Conservation (phyloP, 345 rosid genomes). For the Populus ilicifolia region DNA sequence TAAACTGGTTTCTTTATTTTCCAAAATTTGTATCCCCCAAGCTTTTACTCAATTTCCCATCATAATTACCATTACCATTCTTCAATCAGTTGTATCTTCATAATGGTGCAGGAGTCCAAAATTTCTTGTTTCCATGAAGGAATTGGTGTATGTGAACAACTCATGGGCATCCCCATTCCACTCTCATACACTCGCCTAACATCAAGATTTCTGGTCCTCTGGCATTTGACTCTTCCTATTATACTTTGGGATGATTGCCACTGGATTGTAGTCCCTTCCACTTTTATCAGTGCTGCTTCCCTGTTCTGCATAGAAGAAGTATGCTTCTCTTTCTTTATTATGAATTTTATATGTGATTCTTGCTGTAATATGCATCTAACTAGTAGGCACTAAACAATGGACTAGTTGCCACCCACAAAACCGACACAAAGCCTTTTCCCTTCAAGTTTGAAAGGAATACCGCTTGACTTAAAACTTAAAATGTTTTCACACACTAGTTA, state of each 20-base stretch:
- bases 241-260: slow-evolving; percentile 99
- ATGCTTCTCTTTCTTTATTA: slow-evolving; percentile 6
- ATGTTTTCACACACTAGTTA: too few species aligned
- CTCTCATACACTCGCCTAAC: slow-evolving; percentile 92
- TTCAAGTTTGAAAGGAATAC: too few species aligned
- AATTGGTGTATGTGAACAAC: slow-evolving; percentile 78
- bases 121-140: slow-evolving; percentile 80
- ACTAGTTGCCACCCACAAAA: too few species aligned
- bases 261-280: slow-evolving; percentile 95
- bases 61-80: neutral
- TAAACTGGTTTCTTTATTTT: neutral
- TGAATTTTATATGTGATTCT: neutral
- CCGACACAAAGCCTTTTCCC: too few species aligned
- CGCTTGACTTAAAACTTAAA: too few species aligned
- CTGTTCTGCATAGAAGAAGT: slow-evolving; percentile 98
- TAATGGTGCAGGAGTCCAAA: slow-evolving; percentile 58
- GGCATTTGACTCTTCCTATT: slow-evolving; percentile 90
- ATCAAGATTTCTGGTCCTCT: slow-evolving; percentile 88
- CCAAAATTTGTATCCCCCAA: neutral
- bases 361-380: too few species aligned
- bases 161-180: slow-evolving; percentile 83
- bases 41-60: neutral
- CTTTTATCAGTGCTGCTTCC: slow-evolving; percentile 91
- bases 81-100: neutral
- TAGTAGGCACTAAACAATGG: too few species aligned